Percentiles rank a stretch among this genome's conserved stretches.
These are phyloP conservation scores for Geum urbanum DNA, from an alignment of 306 rosid genomes.

Conservation along the genomic window DNA sequence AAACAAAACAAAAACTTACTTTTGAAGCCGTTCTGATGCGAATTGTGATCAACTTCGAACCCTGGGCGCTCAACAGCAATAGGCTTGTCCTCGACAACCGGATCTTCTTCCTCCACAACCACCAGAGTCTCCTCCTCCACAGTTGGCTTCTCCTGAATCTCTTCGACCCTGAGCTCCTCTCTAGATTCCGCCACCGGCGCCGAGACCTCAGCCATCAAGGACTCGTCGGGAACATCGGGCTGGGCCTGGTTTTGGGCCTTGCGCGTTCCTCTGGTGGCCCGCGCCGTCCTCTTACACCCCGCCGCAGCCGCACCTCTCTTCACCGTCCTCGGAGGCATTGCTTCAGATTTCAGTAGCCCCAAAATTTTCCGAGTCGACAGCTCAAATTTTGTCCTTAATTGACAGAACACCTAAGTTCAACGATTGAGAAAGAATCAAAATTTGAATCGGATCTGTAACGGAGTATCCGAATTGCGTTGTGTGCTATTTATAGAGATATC, in stretches of 20 bases:
- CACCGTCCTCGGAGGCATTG: conserved; percentile 84
- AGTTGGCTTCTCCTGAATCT: conserved; percentile 32
- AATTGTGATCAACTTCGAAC: conserved; percentile 20
- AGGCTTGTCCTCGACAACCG: conserved; percentile 27
- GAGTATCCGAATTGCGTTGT: background rate
- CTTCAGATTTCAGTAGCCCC: conserved; percentile 5
- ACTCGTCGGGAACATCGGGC: conserved; percentile 36
- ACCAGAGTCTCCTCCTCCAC: conserved; percentile 24
- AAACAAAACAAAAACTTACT: conserved; percentile 43
- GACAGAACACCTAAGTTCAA: background rate
- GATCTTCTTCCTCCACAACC: conserved; percentile 31
- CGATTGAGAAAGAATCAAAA: background rate
- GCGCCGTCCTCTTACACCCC: conserved; percentile 55
- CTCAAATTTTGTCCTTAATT: background rate
- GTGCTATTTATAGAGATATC: background rate
- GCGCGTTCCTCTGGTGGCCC: conserved; percentile 49
- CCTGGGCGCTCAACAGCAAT: conserved; percentile 25
- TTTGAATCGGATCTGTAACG: background rate
- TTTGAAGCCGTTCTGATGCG: conserved; percentile 38
- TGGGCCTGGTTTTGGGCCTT: conserved; percentile 52
- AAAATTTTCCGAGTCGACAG: conserved; percentile 7
- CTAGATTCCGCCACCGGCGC: conserved; percentile 23
- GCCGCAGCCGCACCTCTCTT: conserved; percentile 66
- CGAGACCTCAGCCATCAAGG: conserved; percentile 24
- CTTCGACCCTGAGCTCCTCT: conserved; percentile 43